Percentiles rank a stretch among this genome's conserved stretches.
phyloP scores from a whole-genome alignment of 176 grass and related monocot genomes.

The Eleusine indica region DNA sequence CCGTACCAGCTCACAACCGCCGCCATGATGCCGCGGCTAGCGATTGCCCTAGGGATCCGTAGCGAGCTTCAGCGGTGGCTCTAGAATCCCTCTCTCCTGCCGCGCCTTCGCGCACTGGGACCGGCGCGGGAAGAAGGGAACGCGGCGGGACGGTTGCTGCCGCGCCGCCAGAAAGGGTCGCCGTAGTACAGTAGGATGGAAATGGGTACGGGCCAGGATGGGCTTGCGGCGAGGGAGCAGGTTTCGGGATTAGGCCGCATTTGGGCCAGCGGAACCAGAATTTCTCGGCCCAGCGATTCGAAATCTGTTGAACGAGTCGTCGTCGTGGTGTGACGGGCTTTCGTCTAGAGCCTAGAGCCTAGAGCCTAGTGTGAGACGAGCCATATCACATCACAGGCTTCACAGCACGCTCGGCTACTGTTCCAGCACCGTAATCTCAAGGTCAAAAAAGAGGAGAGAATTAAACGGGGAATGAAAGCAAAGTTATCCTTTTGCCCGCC shows the following conservation, averaged over 20 bases:
- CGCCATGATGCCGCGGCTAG: conserved; percentile 24
- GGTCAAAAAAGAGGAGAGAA: background rate
- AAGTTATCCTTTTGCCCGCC: background rate
- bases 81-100: background rate
- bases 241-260: background rate
- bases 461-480: background rate
- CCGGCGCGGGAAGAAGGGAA: background rate
- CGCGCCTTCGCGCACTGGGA: background rate
- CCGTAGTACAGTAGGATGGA: background rate
- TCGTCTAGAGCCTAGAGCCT: too few relatives aligned
- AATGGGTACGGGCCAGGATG: background rate
- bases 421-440: background rate
- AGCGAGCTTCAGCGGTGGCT: background rate
- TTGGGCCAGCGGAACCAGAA: background rate
- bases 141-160: background rate
- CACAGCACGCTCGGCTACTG: background rate
- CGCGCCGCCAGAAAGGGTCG: background rate
- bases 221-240: background rate
- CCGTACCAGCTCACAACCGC: conserved; percentile 72
- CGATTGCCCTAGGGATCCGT: background rate
- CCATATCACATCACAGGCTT: background rate
- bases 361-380: too few relatives aligned
- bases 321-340: background rate
- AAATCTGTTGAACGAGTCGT: too few relatives aligned
- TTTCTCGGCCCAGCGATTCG: background rate